Evolutionary conservation across 768 basidiomycete species (phyloP), one percentile per base, ranked within the genome.

Genomic region (Tricholoma saponaceum): DNA sequence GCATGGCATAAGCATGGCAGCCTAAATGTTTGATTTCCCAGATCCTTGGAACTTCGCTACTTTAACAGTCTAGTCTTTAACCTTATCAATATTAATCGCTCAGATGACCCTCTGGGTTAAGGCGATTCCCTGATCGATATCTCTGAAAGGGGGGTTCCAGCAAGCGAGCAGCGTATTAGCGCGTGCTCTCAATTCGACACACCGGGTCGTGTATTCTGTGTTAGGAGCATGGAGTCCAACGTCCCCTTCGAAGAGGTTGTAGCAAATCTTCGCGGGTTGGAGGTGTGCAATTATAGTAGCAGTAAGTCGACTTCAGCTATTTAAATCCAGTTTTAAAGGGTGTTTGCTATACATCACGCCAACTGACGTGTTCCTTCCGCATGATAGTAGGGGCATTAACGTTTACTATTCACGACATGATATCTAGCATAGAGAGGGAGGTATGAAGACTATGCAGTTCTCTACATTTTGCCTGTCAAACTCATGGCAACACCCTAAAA

Each of bases 221-320:
- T n/a, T n/a, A n/a, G n/a, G 50, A 52, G 46, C 26, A 50, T 26
- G 16, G 5, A 18, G 18, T 13, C 47, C 12, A 12, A 14, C 13
- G 16, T 13, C 12, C 44, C 23, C 16, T 18, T 57, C 20, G 46
- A 54, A 22, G 33, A 43, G 13, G 50, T 55, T 14, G 43, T 53
- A 7, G 58, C 56, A 49, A 54, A 60, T 51, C 33, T 66, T 28
- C 35, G 58, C 13, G 67, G 67, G 14, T 55, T 67, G 49, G 62
- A 61, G 51, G 50, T 52, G 22, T 67, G 66, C 58, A 67, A 69
- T 54, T 69, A 67, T 58, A 65, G 61, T 37, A 60, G 62, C 7
- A 61, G 67, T 67, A 28, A 59, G 67, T 59, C 16, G 5, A 30
- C n/a, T 28, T 39, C 39, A 10, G 13, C 16, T 14, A 13, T 37